Evolutionary conservation across 306 rosid species (phyloP).

Genomic region (Prosopis cineraria): DNA sequence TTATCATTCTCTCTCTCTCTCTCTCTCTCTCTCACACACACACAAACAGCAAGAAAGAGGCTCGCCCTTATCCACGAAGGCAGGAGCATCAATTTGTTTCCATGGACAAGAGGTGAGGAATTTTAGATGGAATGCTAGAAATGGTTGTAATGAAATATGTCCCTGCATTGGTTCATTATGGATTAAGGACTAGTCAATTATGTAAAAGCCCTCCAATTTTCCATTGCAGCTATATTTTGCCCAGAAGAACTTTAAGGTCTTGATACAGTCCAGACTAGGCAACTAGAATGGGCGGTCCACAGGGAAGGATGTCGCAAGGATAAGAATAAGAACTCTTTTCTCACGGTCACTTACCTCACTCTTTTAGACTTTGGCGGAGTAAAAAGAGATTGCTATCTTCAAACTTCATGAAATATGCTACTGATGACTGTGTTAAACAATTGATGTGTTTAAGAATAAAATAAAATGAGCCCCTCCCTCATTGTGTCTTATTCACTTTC

Average conservation of each 20-base stretch:
- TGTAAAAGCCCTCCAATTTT: neutral
- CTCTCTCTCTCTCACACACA: too few species aligned
- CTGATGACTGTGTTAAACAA: neutral
- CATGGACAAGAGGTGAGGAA: neutral
- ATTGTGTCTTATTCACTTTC: slow-evolving; percentile 12
- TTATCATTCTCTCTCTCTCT: neutral
- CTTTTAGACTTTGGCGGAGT: neutral
- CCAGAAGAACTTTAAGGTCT: neutral
- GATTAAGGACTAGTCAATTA: neutral
- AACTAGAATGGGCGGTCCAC: neutral
- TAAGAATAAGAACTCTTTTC: neutral
- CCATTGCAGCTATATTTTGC: neutral
- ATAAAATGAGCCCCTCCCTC: neutral
- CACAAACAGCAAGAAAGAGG: neutral
- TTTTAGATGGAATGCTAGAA: neutral
- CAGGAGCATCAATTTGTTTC: neutral
- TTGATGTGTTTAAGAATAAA: neutral
- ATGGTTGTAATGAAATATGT: neutral
- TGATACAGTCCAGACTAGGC: neutral
- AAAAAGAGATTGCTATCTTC: neutral
- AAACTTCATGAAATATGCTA: neutral
- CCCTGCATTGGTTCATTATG: neutral
- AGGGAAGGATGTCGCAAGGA: neutral
- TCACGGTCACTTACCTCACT: neutral
- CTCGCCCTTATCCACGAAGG: neutral